Conservation (phyloP, 2,329 filamentous ascomycete species). For the Xylariaceae sp. region DNA sequence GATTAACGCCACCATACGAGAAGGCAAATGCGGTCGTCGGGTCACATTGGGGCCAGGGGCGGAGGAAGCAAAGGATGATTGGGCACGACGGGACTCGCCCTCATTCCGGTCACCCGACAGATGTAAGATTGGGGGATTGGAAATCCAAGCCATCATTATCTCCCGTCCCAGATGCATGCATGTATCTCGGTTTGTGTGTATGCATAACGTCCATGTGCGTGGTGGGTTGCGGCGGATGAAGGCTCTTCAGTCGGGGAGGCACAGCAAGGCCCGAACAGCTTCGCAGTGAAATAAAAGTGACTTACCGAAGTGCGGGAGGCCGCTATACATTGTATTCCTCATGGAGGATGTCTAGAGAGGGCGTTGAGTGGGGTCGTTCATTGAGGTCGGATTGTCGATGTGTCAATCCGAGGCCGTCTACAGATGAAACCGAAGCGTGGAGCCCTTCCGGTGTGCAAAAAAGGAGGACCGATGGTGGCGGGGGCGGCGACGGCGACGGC, state of each 20-base stretch:
- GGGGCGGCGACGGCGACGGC: neutral
- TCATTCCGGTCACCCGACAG: neutral
- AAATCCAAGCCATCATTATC: constrained; percentile 8
- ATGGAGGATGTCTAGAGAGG: constrained; percentile 7
- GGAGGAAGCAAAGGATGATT: neutral
- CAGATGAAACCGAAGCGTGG: constrained; percentile 2
- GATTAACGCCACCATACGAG: neutral
- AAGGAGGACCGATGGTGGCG: neutral
- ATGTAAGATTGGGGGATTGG: constrained; percentile 5
- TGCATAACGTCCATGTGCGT: neutral
- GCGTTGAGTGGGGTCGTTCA: constrained; percentile 2
- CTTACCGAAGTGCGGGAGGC: constrained; percentile 32
- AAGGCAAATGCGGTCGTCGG: neutral
- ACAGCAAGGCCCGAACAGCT: neutral
- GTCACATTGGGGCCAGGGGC: neutral
- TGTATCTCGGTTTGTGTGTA: neutral
- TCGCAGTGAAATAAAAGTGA: constrained; percentile 7
- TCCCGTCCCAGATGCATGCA: neutral
- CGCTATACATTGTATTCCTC: constrained; percentile 29
- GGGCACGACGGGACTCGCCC: neutral
- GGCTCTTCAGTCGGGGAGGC: neutral
- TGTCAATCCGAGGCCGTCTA: constrained; percentile 8
- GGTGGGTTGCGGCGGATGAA: constrained; percentile 7
- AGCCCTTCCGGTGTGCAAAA: neutral
- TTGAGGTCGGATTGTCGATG: neutral